Conservation (phyloP, 352 stramenopile species). For the Pilasporangium apinafurcum region DNA sequence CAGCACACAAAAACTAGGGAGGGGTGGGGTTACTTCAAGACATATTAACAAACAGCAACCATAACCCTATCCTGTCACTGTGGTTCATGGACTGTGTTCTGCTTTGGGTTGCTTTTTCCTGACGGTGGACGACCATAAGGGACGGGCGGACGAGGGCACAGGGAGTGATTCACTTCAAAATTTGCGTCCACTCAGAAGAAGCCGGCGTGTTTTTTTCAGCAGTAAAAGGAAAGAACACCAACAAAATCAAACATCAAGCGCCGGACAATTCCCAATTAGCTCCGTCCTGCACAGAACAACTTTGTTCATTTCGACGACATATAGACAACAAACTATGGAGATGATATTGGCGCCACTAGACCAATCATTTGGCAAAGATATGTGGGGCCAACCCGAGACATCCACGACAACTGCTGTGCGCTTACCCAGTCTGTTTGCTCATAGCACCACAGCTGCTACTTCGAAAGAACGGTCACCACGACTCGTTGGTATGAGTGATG, state of each 20-base stretch:
- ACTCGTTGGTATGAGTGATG: constrained; percentile 57
- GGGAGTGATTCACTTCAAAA: constrained; percentile 9
- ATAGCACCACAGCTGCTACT: constrained; percentile 4
- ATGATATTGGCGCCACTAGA: constrained; percentile 62
- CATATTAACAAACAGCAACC: neutral
- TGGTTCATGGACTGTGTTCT: neutral
- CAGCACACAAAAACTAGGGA: neutral
- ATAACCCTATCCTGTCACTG: neutral
- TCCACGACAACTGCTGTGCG: constrained; percentile 22
- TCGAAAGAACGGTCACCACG: constrained; percentile 32
- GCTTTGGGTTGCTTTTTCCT: no score
- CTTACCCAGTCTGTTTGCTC: constrained; percentile 46
- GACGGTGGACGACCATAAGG: no score
- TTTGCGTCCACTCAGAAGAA: constrained; percentile 1
- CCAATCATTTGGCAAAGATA: constrained; percentile 23
- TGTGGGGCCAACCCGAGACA: constrained; percentile 16
- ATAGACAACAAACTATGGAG: constrained; percentile 29
- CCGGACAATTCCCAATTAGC: constrained; percentile 9
- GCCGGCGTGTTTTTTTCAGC: neutral
- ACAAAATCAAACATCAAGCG: neutral
- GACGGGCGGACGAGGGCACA: neutral
- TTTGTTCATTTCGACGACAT: neutral
- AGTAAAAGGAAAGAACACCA: neutral
- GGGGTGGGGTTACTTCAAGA: neutral
- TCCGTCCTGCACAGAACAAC: constrained; percentile 2